A percentile compares a stretch with the other conserved stretches of the same genome.
These are phyloP conservation scores for Schrenkiella parvula DNA, from an alignment of 345 rosid species.

Conservation along the genomic window DNA sequence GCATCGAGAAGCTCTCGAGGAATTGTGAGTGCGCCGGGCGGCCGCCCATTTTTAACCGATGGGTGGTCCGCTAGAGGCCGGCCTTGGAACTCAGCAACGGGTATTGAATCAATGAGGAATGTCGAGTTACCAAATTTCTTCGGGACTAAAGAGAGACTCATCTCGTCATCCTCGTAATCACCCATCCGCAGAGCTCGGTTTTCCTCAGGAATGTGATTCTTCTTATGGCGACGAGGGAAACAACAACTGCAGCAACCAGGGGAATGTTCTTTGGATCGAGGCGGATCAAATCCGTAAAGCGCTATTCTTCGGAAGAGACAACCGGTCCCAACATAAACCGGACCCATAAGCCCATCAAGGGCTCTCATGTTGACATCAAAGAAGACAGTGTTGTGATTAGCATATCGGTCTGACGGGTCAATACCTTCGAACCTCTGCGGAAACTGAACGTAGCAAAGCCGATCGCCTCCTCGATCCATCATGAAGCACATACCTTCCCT, in stretches of 20 bases:
- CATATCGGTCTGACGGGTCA: slow-evolving; percentile 96
- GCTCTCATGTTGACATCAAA: slow-evolving; percentile 99
- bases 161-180: slow-evolving; percentile 85
- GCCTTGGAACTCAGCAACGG: slow-evolving; percentile 92
- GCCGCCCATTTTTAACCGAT: slow-evolving; percentile 84
- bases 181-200: slow-evolving; percentile 78
- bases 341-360: slow-evolving; percentile 98
- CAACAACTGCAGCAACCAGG: slow-evolving; percentile 71
- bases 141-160: slow-evolving; percentile 64
- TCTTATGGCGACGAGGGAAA: slow-evolving; percentile 56
- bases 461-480: slow-evolving; percentile 98
- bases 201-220: slow-evolving; percentile 57
- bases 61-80: slow-evolving; percentile 99
- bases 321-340: slow-evolving; percentile 96
- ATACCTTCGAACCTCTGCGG: slow-evolving; percentile 99
- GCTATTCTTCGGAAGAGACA: slow-evolving; percentile 92
- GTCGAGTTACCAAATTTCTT: slow-evolving; percentile 87
- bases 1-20: slow-evolving; percentile 96
- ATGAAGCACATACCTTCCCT: slow-evolving; percentile 99
- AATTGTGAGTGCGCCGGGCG: slow-evolving; percentile 89
- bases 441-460: slow-evolving; percentile 90
- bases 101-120: slow-evolving; percentile 82
- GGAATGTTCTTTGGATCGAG: slow-evolving; percentile 64
- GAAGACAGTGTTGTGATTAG: slow-evolving; percentile 97
- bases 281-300: slow-evolving; percentile 92